phyloP scores from a whole-genome alignment of 2,329 filamentous ascomycete genomes.

The Cadophora luteo-olivacea region DNA sequence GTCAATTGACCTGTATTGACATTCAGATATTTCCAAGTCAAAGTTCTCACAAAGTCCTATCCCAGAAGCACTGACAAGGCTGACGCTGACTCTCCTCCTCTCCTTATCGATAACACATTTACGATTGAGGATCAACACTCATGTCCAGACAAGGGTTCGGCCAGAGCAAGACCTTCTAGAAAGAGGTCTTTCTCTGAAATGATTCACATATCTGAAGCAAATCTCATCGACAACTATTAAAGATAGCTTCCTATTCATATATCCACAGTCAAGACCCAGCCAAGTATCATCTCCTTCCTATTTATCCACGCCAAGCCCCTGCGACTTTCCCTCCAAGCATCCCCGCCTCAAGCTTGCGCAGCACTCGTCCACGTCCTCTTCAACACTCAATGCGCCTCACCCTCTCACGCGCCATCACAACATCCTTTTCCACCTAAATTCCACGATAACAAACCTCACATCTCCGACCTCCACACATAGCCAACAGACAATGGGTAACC shows the following conservation, averaged over 20 bases:
- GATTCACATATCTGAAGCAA: too few species aligned
- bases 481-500: constrained; percentile 73
- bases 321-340: background rate
- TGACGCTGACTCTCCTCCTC: background rate
- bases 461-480: background rate
- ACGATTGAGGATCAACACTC: constrained; percentile 1
- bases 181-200: too few species aligned
- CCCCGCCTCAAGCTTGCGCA: constrained; percentile 24
- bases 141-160: background rate
- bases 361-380: background rate
- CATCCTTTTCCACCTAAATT: background rate
- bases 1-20: too few species aligned
- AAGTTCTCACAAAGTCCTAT: background rate
- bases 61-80: background rate
- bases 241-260: background rate
- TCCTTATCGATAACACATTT: constrained; percentile 21
- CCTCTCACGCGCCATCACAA: background rate
- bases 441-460: background rate
- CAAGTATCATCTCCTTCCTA: constrained; percentile 4
- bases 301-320: constrained; percentile 9
- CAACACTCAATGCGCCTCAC: constrained; percentile 23
- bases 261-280: background rate
- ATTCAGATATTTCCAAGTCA: background rate
- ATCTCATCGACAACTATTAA: background rate
- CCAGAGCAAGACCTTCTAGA: background rate